phyloP scores from a whole-genome alignment of 768 basidiomycete genomes.

The Sarcodon sp. region DNA sequence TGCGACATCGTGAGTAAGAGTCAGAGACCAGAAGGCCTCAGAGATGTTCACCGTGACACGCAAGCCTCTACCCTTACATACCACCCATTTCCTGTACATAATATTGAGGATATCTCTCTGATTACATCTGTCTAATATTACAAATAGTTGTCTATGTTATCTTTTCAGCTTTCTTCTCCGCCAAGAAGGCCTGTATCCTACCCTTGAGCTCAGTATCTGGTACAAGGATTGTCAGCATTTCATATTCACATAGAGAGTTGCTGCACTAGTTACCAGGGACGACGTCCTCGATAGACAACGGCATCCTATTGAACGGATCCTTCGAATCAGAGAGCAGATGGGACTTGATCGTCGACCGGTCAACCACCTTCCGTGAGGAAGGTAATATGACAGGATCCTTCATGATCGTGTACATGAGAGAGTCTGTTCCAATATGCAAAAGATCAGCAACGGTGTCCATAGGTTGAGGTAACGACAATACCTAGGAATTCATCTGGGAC shows the following conservation, averaged over 20 bases:
- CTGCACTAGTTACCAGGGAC: constrained; percentile 41
- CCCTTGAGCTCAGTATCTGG: constrained; percentile 31
- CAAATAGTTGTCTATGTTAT: constrained; percentile 14
- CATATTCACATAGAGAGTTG: neutral
- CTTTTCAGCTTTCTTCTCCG: constrained; percentile 24
- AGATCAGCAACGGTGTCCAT: neutral
- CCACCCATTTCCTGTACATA: no score
- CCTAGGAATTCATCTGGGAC: constrained; percentile 93
- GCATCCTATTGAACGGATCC: constrained; percentile 92
- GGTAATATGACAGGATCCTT: constrained; percentile 89
- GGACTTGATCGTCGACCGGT: constrained; percentile 89
- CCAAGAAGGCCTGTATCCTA: constrained; percentile 31
- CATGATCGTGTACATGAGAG: constrained; percentile 88
- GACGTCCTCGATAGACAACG: constrained; percentile 70
- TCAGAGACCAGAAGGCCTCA: no score
- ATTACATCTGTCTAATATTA: no score
- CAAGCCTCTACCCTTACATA: no score
- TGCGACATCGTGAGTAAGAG: no score
- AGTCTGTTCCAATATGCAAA: constrained; percentile 36
- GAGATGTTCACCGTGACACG: no score
- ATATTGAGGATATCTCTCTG: no score
- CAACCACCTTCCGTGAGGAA: constrained; percentile 65
- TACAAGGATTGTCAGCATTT: constrained; percentile 6
- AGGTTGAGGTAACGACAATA: constrained; percentile 21
- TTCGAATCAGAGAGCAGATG: constrained; percentile 83